Evolutionary conservation across 257 asterid genomes (phyloP), one percentile per base, ranked within the genome.

Genomic region (Jaltomata sinuosa): DNA sequence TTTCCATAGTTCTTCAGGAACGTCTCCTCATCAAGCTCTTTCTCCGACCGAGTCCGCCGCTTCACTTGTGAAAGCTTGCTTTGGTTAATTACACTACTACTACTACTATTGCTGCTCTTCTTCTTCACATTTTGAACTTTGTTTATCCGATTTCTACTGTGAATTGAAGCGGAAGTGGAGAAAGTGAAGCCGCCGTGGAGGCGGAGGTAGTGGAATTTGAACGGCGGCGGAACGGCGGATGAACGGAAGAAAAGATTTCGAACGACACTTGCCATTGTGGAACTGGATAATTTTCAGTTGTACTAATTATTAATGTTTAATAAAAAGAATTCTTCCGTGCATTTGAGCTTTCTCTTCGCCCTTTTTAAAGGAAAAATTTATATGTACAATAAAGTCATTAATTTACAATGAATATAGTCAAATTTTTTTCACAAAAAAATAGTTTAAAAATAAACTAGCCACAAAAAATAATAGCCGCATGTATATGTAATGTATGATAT

Each of bases 31-130:
- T 96, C 98, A 16, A 94, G 83, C 89, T 89, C 97, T 83, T 92
- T 92, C 29, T 88, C 94, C 36, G 98, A 96, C 45, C 99, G 93
- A 84, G 98, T 96, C 53, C 99, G 91, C 86, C 93, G 92, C 89
- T 93, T 96, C 84, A 94, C 87, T 1, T 87, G 83, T 84, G 89
- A 84, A 18, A 87, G 92, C 8, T 40, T 85, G 83, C 49, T 38
- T 52, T 89, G 88, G 85, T 87, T 88, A 85, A 84, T 85, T 80
- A 86, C 87, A 67, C 87, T 86, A n/a, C 11, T 84, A 25, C 49
- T 79, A 61, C 85, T 86, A 29, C 10, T 84, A 19, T 62, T 79
- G 16, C 36, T 68, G 83, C 9, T 87, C 18, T 68, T 54, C 18
- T 68, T 54, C 62, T 86, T 81, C 72, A 64, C 78, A 65, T 65